These are phyloP conservation scores for Alternaria solani DNA, from an alignment of 2,329 filamentous ascomycete species.

Conservation along the genomic window DNA sequence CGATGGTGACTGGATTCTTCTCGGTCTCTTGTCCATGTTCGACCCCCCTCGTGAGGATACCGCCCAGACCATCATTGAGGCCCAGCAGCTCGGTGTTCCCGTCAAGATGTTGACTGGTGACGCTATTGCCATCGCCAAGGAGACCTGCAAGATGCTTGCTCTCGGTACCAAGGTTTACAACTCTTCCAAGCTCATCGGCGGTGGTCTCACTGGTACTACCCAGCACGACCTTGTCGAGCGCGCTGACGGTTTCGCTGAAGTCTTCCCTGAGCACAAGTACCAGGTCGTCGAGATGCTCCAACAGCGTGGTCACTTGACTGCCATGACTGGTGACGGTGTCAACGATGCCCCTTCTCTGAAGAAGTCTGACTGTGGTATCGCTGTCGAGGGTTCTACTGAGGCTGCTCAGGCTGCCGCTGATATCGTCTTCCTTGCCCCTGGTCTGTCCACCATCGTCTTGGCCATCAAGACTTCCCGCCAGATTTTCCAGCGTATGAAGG, in stretches of 20 bases:
- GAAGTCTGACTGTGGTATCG: slow-evolving; percentile 78
- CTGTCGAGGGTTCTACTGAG: slow-evolving; percentile 75
- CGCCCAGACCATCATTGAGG: slow-evolving; percentile 79
- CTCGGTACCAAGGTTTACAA: slow-evolving; percentile 84
- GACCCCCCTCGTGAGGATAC: slow-evolving; percentile 81
- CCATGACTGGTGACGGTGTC: slow-evolving; percentile 79
- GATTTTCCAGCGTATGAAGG: slow-evolving; percentile 82
- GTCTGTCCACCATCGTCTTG: slow-evolving; percentile 74
- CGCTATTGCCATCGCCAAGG: slow-evolving; percentile 80
- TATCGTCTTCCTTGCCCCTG: slow-evolving; percentile 77
- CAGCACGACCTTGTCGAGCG: slow-evolving; percentile 80
- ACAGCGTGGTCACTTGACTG: slow-evolving; percentile 75
- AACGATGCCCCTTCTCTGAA: slow-evolving; percentile 78
- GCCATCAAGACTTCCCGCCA: slow-evolving; percentile 78
- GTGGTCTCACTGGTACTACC: slow-evolving; percentile 75
- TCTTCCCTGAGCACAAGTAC: slow-evolving; percentile 80
- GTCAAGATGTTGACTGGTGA: slow-evolving; percentile 87
- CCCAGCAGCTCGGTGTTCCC: slow-evolving; percentile 76
- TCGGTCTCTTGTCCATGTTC: slow-evolving; percentile 82
- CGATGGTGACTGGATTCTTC: slow-evolving; percentile 75
- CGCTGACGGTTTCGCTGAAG: slow-evolving; percentile 76
- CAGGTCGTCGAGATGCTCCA: slow-evolving; percentile 79
- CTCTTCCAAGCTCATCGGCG: slow-evolving; percentile 78
- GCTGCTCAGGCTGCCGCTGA: slow-evolving; percentile 76
- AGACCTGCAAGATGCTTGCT: slow-evolving; percentile 83